These are phyloP conservation scores for Coriaria nepalensis DNA, from an alignment of 306 rosid genomes.

Conservation along the genomic window DNA sequence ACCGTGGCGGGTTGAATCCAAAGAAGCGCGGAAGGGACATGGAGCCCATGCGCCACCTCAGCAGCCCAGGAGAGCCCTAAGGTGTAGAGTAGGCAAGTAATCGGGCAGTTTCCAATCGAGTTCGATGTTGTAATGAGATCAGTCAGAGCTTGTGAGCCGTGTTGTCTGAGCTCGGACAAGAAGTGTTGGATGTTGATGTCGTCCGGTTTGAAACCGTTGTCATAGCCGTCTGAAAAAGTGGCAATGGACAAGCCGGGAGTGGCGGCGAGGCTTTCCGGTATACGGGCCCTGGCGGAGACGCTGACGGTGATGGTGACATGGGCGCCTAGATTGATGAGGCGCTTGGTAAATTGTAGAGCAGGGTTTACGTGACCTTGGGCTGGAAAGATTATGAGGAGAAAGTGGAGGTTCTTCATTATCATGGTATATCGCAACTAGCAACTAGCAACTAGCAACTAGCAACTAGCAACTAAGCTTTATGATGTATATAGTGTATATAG, in stretches of 20 bases:
- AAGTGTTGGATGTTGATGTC: neutral
- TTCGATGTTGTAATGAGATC: conserved; percentile 1
- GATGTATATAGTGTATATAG: no score
- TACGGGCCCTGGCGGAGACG: neutral
- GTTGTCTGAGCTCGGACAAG: conserved; percentile 1
- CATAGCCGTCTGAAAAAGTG: neutral
- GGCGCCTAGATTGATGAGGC: conserved; percentile 17
- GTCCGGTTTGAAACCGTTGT: neutral
- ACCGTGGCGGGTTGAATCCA: conserved; percentile 8
- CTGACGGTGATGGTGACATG: conserved; percentile 21
- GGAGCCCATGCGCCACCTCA: conserved; percentile 5
- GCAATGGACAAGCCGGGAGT: neutral
- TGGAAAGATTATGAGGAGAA: no score
- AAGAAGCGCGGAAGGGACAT: conserved; percentile 8
- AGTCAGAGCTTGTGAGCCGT: conserved; percentile 1
- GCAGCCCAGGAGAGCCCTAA: conserved; percentile 13
- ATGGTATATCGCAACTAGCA: no score
- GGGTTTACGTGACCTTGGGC: conserved; percentile 38
- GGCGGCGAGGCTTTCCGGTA: neutral
- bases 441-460: no score
- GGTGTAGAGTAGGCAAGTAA: conserved; percentile 15
- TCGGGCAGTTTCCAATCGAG: neutral
- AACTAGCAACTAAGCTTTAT: no score
- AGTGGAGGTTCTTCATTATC: no score
- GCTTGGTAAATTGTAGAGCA: conserved; percentile 23